Evolutionary conservation across 2,329 filamentous ascomycete species (phyloP).

Genomic region (Neodidymelliopsis sp.): DNA sequence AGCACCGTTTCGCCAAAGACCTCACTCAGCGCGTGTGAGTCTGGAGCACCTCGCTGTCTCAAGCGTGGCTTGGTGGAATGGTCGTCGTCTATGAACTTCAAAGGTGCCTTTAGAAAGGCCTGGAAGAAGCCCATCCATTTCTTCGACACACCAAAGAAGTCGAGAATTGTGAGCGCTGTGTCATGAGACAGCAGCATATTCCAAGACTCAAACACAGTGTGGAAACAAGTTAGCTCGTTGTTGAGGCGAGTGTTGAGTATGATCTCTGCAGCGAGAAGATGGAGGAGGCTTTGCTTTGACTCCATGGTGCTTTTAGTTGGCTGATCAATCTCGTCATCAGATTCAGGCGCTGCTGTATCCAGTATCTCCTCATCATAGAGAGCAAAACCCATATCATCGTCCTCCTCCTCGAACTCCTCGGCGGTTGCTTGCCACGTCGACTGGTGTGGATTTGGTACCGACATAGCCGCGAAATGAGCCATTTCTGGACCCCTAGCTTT

Average conservation of each 20-base stretch:
- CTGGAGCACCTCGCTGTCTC: conserved; percentile 56
- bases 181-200: conserved; percentile 52
- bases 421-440: background rate
- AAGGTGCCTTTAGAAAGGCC: conserved; percentile 55
- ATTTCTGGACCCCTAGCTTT: too few relatives aligned
- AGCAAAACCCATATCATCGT: background rate
- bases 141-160: conserved; percentile 55
- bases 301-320: conserved; percentile 38
- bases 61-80: conserved; percentile 45
- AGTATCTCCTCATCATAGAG: background rate
- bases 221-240: conserved; percentile 41
- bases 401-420: background rate
- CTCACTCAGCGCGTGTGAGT: conserved; percentile 57
- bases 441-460: too few relatives aligned
- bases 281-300: conserved; percentile 41
- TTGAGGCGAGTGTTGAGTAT: conserved; percentile 41
- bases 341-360: background rate
- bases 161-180: conserved; percentile 54
- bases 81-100: conserved; percentile 52
- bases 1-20: conserved; percentile 58
- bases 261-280: conserved; percentile 41
- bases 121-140: conserved; percentile 56
- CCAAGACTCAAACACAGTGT: conserved; percentile 43
- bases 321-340: conserved; percentile 11
- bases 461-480: too few relatives aligned